A percentile compares a stretch with the other conserved stretches of the same genome.
Conservation (phyloP, 345 rosid species). For the Zanthoxylum bungeanum region DNA sequence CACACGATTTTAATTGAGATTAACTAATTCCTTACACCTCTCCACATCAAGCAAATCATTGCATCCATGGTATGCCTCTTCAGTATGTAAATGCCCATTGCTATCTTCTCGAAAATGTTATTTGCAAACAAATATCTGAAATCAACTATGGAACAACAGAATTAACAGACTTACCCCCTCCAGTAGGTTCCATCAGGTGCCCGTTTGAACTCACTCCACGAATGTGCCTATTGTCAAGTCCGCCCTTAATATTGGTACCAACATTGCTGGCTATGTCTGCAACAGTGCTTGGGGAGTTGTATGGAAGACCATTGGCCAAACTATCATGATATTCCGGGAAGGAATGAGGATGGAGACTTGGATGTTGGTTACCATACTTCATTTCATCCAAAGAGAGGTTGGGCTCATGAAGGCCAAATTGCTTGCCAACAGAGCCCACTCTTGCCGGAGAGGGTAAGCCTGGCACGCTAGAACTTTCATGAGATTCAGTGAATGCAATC, state of each 20-base stretch:
- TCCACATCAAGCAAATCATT: background rate
- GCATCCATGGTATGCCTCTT: background rate
- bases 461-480: slow-evolving; percentile 64
- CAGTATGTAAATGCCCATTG: slow-evolving; percentile 1
- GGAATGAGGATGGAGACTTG: slow-evolving; percentile 69
- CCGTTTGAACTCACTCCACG: slow-evolving; percentile 50
- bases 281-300: slow-evolving; percentile 41
- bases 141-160: slow-evolving; percentile 11
- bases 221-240: slow-evolving; percentile 46
- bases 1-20: background rate
- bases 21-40: background rate
- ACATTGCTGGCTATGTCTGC: slow-evolving; percentile 41
- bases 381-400: slow-evolving; percentile 46
- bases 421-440: slow-evolving; percentile 51
- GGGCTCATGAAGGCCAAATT: slow-evolving; percentile 50
- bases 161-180: slow-evolving; percentile 47
- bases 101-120: background rate
- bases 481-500: slow-evolving; percentile 54
- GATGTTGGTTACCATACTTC: slow-evolving; percentile 48
- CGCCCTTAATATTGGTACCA: slow-evolving; percentile 46
- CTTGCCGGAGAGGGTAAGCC: slow-evolving; percentile 61
- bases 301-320: slow-evolving; percentile 50
- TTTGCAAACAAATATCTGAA: background rate
- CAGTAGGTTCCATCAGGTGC: slow-evolving; percentile 41
- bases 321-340: slow-evolving; percentile 68